phyloP scores from a whole-genome alignment of 2,329 filamentous ascomycete species.

The Purpureocillium lavendulum region DNA sequence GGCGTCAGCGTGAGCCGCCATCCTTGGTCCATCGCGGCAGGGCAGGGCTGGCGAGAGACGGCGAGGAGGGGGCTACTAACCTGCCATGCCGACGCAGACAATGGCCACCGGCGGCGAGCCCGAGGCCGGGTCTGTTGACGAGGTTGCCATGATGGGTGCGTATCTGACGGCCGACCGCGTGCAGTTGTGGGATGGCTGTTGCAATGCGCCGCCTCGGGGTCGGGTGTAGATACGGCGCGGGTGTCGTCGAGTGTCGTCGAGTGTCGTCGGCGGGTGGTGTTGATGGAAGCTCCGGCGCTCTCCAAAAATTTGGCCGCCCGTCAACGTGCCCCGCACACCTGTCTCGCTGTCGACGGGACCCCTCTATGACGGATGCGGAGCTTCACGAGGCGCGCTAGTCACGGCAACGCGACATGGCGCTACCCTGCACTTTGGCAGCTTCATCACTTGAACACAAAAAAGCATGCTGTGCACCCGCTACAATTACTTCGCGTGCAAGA shows the following conservation, averaged over 20 bases:
- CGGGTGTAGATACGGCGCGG: not conserved
- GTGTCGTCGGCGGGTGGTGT: not conserved
- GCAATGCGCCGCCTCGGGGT: not conserved
- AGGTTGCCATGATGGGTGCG: slow-evolving; percentile 20
- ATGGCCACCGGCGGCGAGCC: slow-evolving; percentile 41
- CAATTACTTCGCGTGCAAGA: no score
- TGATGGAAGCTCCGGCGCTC: no score
- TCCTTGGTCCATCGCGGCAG: not conserved
- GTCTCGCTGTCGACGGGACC: no score
- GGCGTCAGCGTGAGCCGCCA: not conserved
- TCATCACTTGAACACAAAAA: no score
- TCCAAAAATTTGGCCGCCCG: no score
- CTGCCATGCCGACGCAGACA: slow-evolving; percentile 96
- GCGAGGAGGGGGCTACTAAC: slow-evolving; percentile 29
- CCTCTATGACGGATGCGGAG: no score
- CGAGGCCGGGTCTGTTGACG: slow-evolving; percentile 17
- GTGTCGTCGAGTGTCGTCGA: not conserved
- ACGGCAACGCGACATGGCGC: no score
- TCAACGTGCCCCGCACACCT: no score
- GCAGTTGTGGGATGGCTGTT: not conserved
- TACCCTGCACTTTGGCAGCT: no score
- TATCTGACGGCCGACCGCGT: not conserved
- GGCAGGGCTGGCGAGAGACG: no score
- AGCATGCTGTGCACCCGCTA: no score
- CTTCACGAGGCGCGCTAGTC: no score